Evolutionary conservation across 768 basidiomycete species (phyloP), one percentile per base, ranked within the genome.

Genomic region (Lactarius deliciosus): DNA sequence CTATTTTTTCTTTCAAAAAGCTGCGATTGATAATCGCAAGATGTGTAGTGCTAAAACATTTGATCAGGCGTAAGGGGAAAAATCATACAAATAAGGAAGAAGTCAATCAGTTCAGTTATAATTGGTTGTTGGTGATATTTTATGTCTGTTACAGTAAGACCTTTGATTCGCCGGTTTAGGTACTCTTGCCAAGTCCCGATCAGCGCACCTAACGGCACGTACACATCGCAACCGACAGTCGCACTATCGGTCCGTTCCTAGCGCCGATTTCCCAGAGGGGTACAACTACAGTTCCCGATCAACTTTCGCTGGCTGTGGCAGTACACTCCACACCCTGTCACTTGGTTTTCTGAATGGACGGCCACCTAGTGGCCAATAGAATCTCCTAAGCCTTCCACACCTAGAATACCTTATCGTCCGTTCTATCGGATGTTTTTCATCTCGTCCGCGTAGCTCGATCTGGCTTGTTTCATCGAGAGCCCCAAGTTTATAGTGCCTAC

Each of bases 231-330:
- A 25, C 34, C 34, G 64, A 36, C 34, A 47, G 40, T 36, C 45
- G 36, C 36, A 25, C 15, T 41, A 50, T 58, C 65, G 65, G 61
- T 20, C 38, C 10, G 60, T 62, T 32, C 61, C 65, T 66, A 38
- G 55, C 30, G 10, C 55, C 55, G 55, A 56, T 16, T 22, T 47
- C 18, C 13, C 25, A 47, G 45, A 47, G 20, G 45, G 22, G 9
- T 10, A 47, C n/a, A 11, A 25, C 47, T 22, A 47, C 45, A 22
- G n/a, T 22, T 16, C 32, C 54, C 55, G 55, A 57, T 57, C 32
- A 18, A 13, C 25, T 53, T 53, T 15, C 13, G 22, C 25, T 53
- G 22, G 50, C 50, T 53, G 50, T 53, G 50, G 50, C 50, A 47
- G 45, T 47, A 25, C 50, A 53, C 13, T 53, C 50, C 47, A 25